A percentile compares a stretch with the other conserved stretches of the same genome.
Evolutionary conservation across 108 stramenopile species (phyloP).

Genomic region (Pseudonitzschia pungens): DNA sequence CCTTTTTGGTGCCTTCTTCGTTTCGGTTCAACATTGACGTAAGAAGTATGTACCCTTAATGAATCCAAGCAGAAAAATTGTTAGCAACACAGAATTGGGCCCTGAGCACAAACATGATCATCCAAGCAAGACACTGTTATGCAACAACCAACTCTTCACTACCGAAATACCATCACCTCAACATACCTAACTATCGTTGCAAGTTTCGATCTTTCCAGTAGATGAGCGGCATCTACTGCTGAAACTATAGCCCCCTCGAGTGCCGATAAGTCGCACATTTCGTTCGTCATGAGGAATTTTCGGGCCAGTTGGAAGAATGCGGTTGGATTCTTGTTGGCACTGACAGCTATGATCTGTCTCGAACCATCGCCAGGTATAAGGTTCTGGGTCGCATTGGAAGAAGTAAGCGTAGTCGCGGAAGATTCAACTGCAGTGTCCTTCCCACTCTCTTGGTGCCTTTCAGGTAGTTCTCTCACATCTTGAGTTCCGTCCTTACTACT

Average conservation of each 20-base stretch:
- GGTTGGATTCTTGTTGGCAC: constrained; percentile 77
- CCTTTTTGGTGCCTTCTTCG: background rate
- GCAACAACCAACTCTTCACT: background rate
- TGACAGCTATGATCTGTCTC: constrained; percentile 84
- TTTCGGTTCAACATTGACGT: constrained; percentile 15
- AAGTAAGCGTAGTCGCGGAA: background rate
- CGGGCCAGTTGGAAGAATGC: constrained; percentile 83
- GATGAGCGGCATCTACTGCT: constrained; percentile 84
- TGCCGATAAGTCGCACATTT: constrained; percentile 78
- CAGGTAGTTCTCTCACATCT: background rate
- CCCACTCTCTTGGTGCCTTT: background rate
- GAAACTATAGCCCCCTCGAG: constrained; percentile 85
- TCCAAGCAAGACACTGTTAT: background rate
- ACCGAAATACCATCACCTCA: background rate
- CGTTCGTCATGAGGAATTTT: constrained; percentile 83
- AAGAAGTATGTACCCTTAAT: constrained; percentile 10
- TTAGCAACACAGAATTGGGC: background rate
- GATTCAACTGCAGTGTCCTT: background rate
- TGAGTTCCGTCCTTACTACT: background rate
- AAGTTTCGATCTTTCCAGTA: constrained; percentile 77
- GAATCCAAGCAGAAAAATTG: background rate
- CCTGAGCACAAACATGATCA: background rate
- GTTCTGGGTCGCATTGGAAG: background rate
- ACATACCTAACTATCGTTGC: constrained; percentile 75
- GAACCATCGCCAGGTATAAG: constrained; percentile 4